A percentile compares a stretch with the other conserved stretches of the same genome.
Conservation (phyloP, 2,329 filamentous ascomycete species). For the Cadophora malorum region DNA sequence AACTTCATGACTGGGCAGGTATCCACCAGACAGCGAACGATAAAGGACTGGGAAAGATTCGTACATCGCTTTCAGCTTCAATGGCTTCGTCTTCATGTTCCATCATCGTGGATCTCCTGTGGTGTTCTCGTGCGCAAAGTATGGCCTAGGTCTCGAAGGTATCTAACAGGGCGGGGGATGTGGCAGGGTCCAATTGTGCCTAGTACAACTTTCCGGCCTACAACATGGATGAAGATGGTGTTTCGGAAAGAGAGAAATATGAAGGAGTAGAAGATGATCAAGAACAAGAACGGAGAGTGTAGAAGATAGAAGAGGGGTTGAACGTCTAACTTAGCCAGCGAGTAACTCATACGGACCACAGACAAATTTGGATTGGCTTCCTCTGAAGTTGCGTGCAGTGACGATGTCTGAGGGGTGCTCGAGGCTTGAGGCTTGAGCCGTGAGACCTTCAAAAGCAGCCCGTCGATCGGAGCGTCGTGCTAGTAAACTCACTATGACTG, state of each 20-base stretch:
- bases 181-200: background rate
- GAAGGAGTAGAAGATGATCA: background rate
- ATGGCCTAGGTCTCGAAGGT: background rate
- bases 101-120: constrained; percentile 11
- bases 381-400: background rate
- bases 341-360: constrained; percentile 3
- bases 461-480: constrained; percentile 7
- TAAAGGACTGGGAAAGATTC: constrained; percentile 3
- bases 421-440: constrained; percentile 6
- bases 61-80: constrained; percentile 23
- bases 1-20: background rate
- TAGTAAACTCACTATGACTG: constrained; percentile 3
- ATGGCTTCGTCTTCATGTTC: constrained; percentile 18
- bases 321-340: constrained; percentile 12
- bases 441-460: constrained; percentile 1
- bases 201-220: background rate
- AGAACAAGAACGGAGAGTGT: background rate
- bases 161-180: constrained; percentile 9
- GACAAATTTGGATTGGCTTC: constrained; percentile 9
- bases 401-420: constrained; percentile 13
- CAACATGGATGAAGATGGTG: background rate
- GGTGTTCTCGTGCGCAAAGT: background rate
- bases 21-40: background rate
- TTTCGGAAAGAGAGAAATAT: background rate
- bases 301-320: background rate